phyloP scores from a whole-genome alignment of 345 rosid species.

The Arabidopsis suecica region DNA sequence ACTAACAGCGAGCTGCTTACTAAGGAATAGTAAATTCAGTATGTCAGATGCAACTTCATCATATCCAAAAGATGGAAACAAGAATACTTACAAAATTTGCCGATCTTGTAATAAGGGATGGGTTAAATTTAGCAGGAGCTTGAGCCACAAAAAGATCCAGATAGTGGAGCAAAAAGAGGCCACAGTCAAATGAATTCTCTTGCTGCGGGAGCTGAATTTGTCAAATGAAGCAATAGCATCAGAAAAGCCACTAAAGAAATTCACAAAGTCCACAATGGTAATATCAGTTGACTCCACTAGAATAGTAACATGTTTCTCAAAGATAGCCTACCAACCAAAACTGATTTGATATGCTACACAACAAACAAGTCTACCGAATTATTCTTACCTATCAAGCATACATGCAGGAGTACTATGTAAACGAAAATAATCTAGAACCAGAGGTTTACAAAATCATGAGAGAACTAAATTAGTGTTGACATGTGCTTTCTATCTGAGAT shows the following conservation, averaged over 20 bases:
- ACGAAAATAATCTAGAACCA: conserved; percentile 10
- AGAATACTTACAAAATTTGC: conserved; percentile 68
- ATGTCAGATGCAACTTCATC: conserved; percentile 20
- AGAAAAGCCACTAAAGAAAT: conserved; percentile 24
- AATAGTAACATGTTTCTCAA: conserved; percentile 2
- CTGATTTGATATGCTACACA: conserved; percentile 15
- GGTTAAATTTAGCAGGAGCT: conserved; percentile 73
- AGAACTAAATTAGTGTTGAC: conserved; percentile 1
- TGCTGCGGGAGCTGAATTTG: conserved; percentile 87
- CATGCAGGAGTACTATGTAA: conserved; percentile 3
- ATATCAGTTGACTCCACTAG: neutral
- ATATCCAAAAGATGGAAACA: conserved; percentile 11
- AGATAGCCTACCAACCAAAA: conserved; percentile 3
- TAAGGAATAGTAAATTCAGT: neutral
- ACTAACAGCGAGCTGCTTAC: conserved; percentile 1
- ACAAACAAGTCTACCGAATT: conserved; percentile 2
- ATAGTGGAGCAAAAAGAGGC: conserved; percentile 93
- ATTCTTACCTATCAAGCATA: conserved; percentile 16
- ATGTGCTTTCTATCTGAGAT: conserved; percentile 6
- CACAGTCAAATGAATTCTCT: conserved; percentile 91
- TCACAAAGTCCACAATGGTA: conserved; percentile 14
- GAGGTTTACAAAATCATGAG: conserved; percentile 13
- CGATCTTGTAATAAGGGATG: conserved; percentile 53
- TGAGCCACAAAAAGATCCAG: conserved; percentile 76
- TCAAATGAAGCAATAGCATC: conserved; percentile 29